Evolutionary conservation across 2,329 filamentous ascomycete species (phyloP).

Genomic region (Dactylonectria estremocensis): DNA sequence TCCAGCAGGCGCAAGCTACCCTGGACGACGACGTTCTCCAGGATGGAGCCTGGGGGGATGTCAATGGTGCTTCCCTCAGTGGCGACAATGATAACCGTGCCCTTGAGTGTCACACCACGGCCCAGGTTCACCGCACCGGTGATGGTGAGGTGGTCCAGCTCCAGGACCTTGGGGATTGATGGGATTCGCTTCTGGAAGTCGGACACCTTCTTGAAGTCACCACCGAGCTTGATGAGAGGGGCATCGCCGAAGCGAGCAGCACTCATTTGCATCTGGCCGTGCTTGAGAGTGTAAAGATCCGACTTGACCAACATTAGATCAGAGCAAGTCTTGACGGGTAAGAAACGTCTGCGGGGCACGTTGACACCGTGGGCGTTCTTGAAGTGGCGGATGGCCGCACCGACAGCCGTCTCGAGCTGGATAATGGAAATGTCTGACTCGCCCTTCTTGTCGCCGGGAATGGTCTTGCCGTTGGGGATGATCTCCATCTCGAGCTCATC

Average conservation of each 20-base stretch:
- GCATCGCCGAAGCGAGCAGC: slow-evolving; percentile 96
- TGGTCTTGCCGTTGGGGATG: slow-evolving; percentile 99
- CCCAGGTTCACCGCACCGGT: slow-evolving; percentile 98
- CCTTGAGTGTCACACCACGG: slow-evolving; percentile 95
- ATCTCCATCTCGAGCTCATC: slow-evolving; percentile 99
- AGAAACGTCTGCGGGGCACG: slow-evolving; percentile 95
- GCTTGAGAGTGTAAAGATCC: slow-evolving; percentile 98
- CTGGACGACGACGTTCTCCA: slow-evolving; percentile 99
- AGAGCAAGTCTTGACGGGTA: slow-evolving; percentile 99
- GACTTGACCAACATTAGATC: slow-evolving; percentile 99
- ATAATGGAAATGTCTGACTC: slow-evolving; percentile 98
- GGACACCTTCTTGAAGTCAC: slow-evolving; percentile 99
- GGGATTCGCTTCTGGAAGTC: slow-evolving; percentile 93
- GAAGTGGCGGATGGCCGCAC: slow-evolving; percentile 99
- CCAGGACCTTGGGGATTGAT: slow-evolving; percentile 90
- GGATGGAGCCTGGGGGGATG: slow-evolving; percentile 93
- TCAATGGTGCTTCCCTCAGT: slow-evolving; percentile 99
- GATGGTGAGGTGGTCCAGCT: slow-evolving; percentile 96
- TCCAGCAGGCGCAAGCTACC: slow-evolving; percentile 86
- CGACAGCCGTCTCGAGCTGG: slow-evolving; percentile 98
- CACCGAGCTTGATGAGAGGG: slow-evolving; percentile 97
- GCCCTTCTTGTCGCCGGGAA: slow-evolving; percentile 99
- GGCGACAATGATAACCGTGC: slow-evolving; percentile 98
- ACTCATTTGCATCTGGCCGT: slow-evolving; percentile 98
- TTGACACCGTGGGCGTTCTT: slow-evolving; percentile 99